phyloP scores from a whole-genome alignment of 768 basidiomycete genomes.

The Hortiboletus flavorubellus region DNA sequence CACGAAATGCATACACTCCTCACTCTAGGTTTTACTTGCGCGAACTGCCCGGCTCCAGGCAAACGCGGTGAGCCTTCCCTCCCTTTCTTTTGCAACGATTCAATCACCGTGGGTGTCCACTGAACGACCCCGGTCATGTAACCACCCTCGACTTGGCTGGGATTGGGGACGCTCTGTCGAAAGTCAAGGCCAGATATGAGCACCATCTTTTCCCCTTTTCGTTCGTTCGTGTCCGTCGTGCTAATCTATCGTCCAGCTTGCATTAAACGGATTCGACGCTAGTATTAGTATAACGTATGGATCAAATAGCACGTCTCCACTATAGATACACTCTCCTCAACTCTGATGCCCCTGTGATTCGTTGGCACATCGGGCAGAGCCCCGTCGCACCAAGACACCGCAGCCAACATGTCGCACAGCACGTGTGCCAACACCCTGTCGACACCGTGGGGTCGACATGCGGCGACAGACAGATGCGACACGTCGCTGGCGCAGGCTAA shows the following conservation, averaged over 20 bases:
- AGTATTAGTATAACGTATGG: slow-evolving; percentile 1
- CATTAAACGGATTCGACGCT: not conserved
- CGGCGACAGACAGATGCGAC: slow-evolving; percentile 77
- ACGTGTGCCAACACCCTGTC: slow-evolving; percentile 87
- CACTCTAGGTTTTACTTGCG: not conserved
- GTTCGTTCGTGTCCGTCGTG: not conserved
- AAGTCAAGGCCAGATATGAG: slow-evolving; percentile 89
- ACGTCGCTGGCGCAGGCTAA: slow-evolving; percentile 36
- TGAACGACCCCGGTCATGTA: slow-evolving; percentile 40
- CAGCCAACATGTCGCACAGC: slow-evolving; percentile 79
- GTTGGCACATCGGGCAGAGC: slow-evolving; percentile 84
- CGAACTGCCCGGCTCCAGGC: not conserved
- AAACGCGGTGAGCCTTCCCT: slow-evolving; percentile 29
- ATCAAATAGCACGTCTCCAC: not conserved
- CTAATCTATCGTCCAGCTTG: slow-evolving; percentile 2
- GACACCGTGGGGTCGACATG: slow-evolving; percentile 77
- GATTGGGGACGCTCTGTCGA: slow-evolving; percentile 47
- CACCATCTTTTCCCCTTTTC: slow-evolving; percentile 7
- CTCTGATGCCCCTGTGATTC: slow-evolving; percentile 76
- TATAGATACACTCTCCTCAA: slow-evolving; percentile 73
- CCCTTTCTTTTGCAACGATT: slow-evolving; percentile 42
- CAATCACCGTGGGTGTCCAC: slow-evolving; percentile 44
- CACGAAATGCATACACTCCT: slow-evolving; percentile 9
- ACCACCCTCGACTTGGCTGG: slow-evolving; percentile 52
- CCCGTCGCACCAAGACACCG: slow-evolving; percentile 80